These are phyloP conservation scores for Phytophthora palmivora DNA, from an alignment of 352 stramenopile genomes.

Conservation along the genomic window DNA sequence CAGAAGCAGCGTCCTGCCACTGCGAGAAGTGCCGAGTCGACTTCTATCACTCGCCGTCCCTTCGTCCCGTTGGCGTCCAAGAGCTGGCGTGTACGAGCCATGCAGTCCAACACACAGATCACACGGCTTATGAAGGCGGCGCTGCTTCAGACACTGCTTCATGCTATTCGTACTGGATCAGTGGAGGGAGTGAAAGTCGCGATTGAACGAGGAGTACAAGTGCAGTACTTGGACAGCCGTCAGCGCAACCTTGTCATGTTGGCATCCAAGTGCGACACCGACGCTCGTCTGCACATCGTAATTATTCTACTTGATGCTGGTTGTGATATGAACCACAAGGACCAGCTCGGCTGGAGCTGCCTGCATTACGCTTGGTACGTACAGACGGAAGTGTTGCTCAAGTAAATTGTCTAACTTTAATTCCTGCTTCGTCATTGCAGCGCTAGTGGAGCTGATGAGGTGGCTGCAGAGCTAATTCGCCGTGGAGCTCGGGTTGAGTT, in stretches of 20 bases:
- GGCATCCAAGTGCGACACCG: constrained; percentile 82
- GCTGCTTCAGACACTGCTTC: constrained; percentile 85
- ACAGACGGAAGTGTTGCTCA: background rate
- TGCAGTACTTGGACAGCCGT: constrained; percentile 80
- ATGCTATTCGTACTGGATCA: constrained; percentile 79
- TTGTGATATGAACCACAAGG: constrained; percentile 87
- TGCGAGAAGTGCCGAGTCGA: constrained; percentile 35
- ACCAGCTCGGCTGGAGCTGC: constrained; percentile 87
- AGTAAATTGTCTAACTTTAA: no score
- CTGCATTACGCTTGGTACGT: constrained; percentile 87
- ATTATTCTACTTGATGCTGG: constrained; percentile 87
- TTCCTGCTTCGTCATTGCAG: constrained; percentile 36
- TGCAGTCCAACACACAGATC: constrained; percentile 72
- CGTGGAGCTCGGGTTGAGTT: constrained; percentile 74
- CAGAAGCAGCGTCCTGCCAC: constrained; percentile 29
- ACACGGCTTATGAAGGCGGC: constrained; percentile 82
- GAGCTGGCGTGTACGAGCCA: constrained; percentile 56
- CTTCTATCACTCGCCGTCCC: constrained; percentile 30
- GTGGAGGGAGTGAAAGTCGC: constrained; percentile 86
- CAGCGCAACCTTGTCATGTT: constrained; percentile 89
- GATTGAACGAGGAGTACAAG: constrained; percentile 82
- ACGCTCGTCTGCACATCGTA: constrained; percentile 78
- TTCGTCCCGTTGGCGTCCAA: constrained; percentile 61
- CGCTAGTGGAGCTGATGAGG: constrained; percentile 73
- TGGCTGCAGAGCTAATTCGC: constrained; percentile 79